Base-by-base conservation (phyloP, 495 filamentous ascomycete genomes). In the Endocarpon pusillum region DNA sequence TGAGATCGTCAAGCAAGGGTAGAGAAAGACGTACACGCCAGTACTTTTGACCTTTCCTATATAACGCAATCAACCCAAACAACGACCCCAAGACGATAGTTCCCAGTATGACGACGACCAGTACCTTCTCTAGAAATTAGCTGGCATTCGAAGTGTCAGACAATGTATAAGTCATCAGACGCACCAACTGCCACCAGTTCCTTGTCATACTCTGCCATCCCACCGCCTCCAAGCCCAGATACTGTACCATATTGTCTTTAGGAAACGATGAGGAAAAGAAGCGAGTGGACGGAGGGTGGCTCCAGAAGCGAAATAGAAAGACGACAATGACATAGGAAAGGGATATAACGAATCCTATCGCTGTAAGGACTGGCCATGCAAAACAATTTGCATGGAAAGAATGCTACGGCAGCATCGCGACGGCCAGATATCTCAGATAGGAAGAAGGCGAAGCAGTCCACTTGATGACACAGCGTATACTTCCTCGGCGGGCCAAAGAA, bases 151-250 rank as follows among this genome's bases (percentile, higher is more conserved):
- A 26, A 16, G 35, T 43, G 33, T 12, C 17, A 14, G 25, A 36
- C 26, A 18, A 10, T 1, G 37, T 42, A 34, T 16, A 22, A 17
- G 26, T 16, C 11, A 4, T 21, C 18, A 30, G 35, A 53, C 57
- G 38, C 47, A 62, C 59, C 49, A 49, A 57, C 32, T 62, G 59
- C 57, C 55, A 62, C 57, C 57, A 62, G 27, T 57, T 38, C 0
- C 34, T 34, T 33, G 39, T 58, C 55, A 59, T 61, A 9, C 32
- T 14, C 32, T 32, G 32, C 59, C 59, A 61, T 36, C 51, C 47
- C 9, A 61, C 25, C 26, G 55, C 44, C 19, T 49, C 41, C 30
- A 57, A 46, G 7, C 48, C 19, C n/a, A 60, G 50, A 19, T 57
- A 54, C 29, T 47, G 14, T 2, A 47, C 43, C 57, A 61, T 55